Evolutionary conservation across 768 basidiomycete genomes (phyloP).

Genomic region (Paxillus rubicundulus): DNA sequence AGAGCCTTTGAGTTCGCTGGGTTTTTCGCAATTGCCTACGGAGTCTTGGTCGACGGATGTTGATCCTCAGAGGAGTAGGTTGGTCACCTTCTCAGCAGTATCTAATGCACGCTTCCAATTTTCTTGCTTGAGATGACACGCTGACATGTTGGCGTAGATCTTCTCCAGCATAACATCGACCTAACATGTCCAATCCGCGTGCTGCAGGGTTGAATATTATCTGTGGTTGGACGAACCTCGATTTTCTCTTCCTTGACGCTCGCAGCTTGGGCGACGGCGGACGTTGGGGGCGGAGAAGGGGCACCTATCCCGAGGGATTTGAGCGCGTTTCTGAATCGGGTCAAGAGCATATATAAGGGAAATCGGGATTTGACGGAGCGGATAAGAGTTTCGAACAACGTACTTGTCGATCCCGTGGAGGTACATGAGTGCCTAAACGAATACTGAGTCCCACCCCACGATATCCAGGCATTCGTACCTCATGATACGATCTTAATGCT

Average conservation of each 20-base stretch:
- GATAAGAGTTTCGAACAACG: constrained; percentile 20
- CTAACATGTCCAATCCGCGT: constrained; percentile 34
- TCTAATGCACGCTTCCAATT: constrained; percentile 81
- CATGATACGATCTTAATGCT: constrained; percentile 75
- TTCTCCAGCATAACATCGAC: constrained; percentile 75
- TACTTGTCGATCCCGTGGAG: constrained; percentile 78
- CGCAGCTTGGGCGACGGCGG: constrained; percentile 30
- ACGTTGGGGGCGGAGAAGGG: constrained; percentile 6
- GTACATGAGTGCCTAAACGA: constrained; percentile 62
- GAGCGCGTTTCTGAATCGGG: constrained; percentile 47
- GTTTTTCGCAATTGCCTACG: constrained; percentile 72
- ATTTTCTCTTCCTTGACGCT: constrained; percentile 52
- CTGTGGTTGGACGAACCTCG: constrained; percentile 46
- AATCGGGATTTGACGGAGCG: not conserved
- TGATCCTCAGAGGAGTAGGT: not conserved
- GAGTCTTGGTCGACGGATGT: not conserved
- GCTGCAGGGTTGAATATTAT: not conserved
- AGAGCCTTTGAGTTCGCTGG: constrained; percentile 73
- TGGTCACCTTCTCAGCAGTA: constrained; percentile 71
- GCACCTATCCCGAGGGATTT: constrained; percentile 46
- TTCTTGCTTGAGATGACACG: constrained; percentile 74
- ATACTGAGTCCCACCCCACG: constrained; percentile 3
- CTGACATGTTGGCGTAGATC: constrained; percentile 83
- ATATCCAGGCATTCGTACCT: constrained; percentile 42
- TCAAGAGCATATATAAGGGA: constrained; percentile 1